phyloP scores from a whole-genome alignment of 225 moss, liverwort and hornwort species.

The Neckera pumila region DNA sequence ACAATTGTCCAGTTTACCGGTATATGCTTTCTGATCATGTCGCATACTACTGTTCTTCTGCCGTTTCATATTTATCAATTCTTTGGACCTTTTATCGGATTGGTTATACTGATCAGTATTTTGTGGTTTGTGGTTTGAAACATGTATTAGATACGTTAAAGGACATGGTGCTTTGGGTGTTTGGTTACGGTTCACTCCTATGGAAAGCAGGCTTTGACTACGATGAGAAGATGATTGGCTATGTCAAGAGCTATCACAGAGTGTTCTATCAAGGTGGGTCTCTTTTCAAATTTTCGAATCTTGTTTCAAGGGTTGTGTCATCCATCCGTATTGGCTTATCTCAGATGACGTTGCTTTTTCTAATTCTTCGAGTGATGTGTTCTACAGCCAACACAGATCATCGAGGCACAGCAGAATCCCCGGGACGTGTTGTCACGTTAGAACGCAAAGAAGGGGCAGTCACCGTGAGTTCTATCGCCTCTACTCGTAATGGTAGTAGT shows the following conservation, averaged over 20 bases:
- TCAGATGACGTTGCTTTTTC: not conserved
- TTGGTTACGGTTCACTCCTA: slow-evolving; percentile 59
- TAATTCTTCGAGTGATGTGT: not conserved
- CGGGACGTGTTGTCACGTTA: slow-evolving; percentile 51
- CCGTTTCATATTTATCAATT: not conserved
- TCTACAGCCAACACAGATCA: slow-evolving; percentile 51
- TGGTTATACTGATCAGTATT: not conserved
- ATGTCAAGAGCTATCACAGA: slow-evolving; percentile 42
- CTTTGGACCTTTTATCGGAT: not conserved
- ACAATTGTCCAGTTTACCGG: not conserved
- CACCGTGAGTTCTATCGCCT: slow-evolving; percentile 20
- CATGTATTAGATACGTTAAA: not conserved
- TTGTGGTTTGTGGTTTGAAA: not conserved
- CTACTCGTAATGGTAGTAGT: not conserved
- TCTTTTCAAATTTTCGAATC: not conserved
- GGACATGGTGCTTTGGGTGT: slow-evolving; percentile 40
- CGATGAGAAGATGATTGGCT: slow-evolving; percentile 49
- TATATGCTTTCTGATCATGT: not conserved
- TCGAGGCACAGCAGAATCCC: slow-evolving; percentile 39
- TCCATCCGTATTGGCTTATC: not conserved
- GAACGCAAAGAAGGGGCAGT: slow-evolving; percentile 38
- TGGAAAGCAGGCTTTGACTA: slow-evolving; percentile 61
- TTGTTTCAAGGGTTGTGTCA: not conserved
- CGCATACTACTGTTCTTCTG: not conserved
- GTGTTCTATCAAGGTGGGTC: slow-evolving; percentile 50